Evolutionary conservation across 345 rosid species (phyloP).

Genomic region (Alliaria petiolata): DNA sequence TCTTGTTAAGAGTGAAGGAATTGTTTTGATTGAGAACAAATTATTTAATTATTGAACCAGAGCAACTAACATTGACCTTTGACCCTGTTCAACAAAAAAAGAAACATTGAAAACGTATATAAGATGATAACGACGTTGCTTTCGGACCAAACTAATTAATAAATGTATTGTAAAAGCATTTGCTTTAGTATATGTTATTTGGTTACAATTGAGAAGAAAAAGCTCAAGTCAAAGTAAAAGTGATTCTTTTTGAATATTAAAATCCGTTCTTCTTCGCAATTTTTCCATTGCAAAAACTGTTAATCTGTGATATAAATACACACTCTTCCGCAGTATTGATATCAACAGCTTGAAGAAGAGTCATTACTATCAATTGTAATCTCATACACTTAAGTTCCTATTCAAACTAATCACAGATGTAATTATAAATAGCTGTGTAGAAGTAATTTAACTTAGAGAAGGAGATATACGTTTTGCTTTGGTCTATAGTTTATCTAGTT

Average conservation of each 20-base stretch:
- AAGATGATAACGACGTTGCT: background rate
- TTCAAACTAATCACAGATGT: background rate
- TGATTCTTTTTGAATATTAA: background rate
- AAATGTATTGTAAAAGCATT: background rate
- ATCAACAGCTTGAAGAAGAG: background rate
- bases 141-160: constrained; percentile 1
- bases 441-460: no score
- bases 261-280: background rate
- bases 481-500: background rate
- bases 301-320: background rate
- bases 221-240: background rate
- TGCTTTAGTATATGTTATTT: background rate
- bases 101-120: constrained; percentile 1
- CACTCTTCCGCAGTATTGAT: background rate
- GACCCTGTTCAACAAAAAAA: background rate
- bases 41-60: background rate
- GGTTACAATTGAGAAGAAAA: background rate
- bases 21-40: constrained; percentile 14
- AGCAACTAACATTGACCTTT: constrained; percentile 17
- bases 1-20: background rate
- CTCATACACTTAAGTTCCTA: background rate
- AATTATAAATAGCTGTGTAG: background rate
- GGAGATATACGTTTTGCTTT: background rate
- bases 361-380: background rate
- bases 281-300: no score